phyloP scores from a whole-genome alignment of 345 rosid genomes.

The Arabidopsis arenosa region DNA sequence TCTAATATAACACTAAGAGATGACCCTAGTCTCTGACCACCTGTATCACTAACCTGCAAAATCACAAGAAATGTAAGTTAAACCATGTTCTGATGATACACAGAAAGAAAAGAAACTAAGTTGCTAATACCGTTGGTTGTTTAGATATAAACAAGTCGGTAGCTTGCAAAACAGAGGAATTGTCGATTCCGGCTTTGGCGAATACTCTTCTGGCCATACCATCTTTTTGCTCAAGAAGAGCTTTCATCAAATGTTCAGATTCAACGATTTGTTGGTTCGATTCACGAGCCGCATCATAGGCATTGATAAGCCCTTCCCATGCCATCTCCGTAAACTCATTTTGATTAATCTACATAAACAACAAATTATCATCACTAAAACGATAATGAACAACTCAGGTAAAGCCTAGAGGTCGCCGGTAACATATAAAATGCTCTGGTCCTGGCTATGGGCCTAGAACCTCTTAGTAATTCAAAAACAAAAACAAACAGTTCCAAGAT shows the following conservation, averaged over 20 bases:
- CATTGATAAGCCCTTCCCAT: conserved; percentile 77
- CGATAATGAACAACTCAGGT: too few species aligned
- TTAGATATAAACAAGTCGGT: conserved; percentile 64
- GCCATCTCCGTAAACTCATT: conserved; percentile 87
- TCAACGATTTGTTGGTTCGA: conserved; percentile 77
- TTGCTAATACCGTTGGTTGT: conserved; percentile 58
- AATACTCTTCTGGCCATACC: conserved; percentile 83
- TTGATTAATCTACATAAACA: conserved; percentile 54
- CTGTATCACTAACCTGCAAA: conserved; percentile 68
- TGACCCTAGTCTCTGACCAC: conserved; percentile 70
- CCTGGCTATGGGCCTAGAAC: too few species aligned
- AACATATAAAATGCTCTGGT: too few species aligned
- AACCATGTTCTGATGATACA: neutral
- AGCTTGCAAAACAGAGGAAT: conserved; percentile 72
- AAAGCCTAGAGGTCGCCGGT: too few species aligned
- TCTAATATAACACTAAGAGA: conserved; percentile 60
- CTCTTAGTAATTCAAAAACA: too few species aligned
- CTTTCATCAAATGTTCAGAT: conserved; percentile 92
- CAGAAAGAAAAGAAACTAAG: neutral
- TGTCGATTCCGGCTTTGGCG: conserved; percentile 77
- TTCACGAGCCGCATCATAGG: conserved; percentile 70
- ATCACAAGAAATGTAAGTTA: neutral
- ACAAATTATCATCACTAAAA: neutral
- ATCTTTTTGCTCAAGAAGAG: conserved; percentile 88
- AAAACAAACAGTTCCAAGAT: neutral